Evolutionary conservation across 2,329 filamentous ascomycete genomes (phyloP).

Genomic region (Xylaria multiplex): DNA sequence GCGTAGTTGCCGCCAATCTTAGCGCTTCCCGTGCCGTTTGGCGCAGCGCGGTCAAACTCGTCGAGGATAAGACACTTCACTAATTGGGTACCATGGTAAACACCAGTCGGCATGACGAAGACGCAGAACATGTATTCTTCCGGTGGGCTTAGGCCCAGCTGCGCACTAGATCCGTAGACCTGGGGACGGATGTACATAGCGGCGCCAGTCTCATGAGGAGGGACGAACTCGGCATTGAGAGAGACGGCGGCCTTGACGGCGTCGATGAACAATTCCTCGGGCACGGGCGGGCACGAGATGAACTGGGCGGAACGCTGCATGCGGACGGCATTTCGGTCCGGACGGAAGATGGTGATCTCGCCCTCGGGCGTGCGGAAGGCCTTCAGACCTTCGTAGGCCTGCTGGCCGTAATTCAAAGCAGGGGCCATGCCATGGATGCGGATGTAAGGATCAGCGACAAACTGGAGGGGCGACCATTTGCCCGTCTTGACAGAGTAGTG

Average conservation of each 20-base stretch:
- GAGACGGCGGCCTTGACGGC: constrained; percentile 83
- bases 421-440: constrained; percentile 95
- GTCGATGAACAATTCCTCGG: constrained; percentile 77
- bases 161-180: constrained; percentile 86
- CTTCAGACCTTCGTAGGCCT: constrained; percentile 98
- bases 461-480: constrained; percentile 80
- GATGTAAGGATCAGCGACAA: constrained; percentile 85
- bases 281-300: constrained; percentile 84
- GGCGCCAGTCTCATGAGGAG: constrained; percentile 86
- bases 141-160: constrained; percentile 85
- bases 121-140: constrained; percentile 94
- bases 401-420: constrained; percentile 95
- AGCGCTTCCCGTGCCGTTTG: constrained; percentile 87
- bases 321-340: constrained; percentile 82
- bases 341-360: constrained; percentile 86
- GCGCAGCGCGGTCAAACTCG: constrained; percentile 93
- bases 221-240: constrained; percentile 90
- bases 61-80: constrained; percentile 91
- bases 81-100: constrained; percentile 90
- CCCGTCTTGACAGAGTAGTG: constrained; percentile 79
- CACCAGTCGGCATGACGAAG: constrained; percentile 89
- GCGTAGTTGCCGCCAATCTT: constrained; percentile 98
- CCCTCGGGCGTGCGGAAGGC: constrained; percentile 84
- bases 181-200: constrained; percentile 93
- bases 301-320: constrained; percentile 86